Evolutionary conservation across 805 yeast genomes (phyloP).

Genomic region (Teunomyces lycoperdinae): DNA sequence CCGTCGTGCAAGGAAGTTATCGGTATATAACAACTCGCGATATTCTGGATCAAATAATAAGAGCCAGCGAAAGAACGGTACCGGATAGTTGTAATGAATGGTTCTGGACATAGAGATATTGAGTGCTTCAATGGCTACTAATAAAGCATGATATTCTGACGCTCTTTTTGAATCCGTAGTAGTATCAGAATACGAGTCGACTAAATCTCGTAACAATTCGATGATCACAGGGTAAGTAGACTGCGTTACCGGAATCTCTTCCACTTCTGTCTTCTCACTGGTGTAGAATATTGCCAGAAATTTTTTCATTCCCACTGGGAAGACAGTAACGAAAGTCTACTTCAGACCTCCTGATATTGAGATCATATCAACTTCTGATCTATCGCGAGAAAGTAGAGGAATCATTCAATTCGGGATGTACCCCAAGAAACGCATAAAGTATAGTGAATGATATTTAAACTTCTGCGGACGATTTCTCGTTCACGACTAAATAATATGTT

Average conservation of each 20-base stretch:
- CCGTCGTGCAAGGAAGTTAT: conserved; percentile 24
- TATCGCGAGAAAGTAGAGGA: conserved; percentile 26
- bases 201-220: conserved; percentile 6
- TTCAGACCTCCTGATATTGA: conserved; percentile 18
- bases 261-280: not conserved
- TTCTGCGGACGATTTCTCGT: conserved; percentile 10
- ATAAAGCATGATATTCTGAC: conserved; percentile 1
- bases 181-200: not conserved
- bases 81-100: conserved; percentile 20
- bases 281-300: conserved; percentile 3
- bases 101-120: conserved; percentile 13
- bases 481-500: too few species aligned
- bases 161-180: not conserved
- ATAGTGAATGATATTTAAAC: conserved; percentile 18
- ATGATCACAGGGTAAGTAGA: conserved; percentile 7
- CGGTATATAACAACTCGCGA: conserved; percentile 15
- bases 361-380: conserved; percentile 18
- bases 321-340: conserved; percentile 1
- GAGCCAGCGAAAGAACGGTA: conserved; percentile 31
- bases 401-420: conserved; percentile 31
- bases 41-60: conserved; percentile 15
- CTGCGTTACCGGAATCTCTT: not conserved
- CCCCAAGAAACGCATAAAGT: conserved; percentile 27
- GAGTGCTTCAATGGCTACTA: conserved; percentile 9
- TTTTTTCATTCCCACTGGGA: not conserved